Evolutionary conservation across 371 early-diverging fungal species (phyloP), one percentile per base, ranked within the genome.

Genomic region (Fennellomyces sp.): DNA sequence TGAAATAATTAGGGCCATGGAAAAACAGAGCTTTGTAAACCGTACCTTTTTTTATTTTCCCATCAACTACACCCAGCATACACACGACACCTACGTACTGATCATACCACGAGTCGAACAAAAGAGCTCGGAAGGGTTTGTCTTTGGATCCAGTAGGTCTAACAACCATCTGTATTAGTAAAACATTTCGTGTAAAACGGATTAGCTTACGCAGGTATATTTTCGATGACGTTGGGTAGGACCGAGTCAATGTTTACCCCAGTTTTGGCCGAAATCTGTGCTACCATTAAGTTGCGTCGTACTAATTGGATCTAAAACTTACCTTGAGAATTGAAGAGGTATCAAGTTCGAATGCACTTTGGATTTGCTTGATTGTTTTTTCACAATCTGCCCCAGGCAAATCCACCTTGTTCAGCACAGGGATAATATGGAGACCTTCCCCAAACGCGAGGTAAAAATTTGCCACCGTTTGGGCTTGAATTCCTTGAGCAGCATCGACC

Each of bases 21-120:
- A 41, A 41, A 2, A 15, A 41, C 8, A 1, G 8, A 11, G 26
- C 15, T 21, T 4, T 19, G 25, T 23, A 59, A 49, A 49, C 10
- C 12, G 29, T 63, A 83, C 91, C 93, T 72, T 92, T 91, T 49
- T 81, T 75, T 7, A 98, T 62, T 3, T 66, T 70, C 12, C 99
- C 99, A 73, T 96, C 94, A 28, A 88, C 81, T 11, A 98, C 85
- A 5, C 93, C 91, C 63, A 98, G 72, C 73, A 98, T 78, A 68
- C 95, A 97, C 5, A 98, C 88, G 11, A 97, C 98, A 17, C 99
- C 99, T 0, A 91, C 88, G 71, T 97, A 98, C 27, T 84, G 83
- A 69, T 98, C 97, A 72, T 96, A 96, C 98, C 98, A 98, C 11
- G 91, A 92, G 70, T 98, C 99, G 65, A 98, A 97, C 27, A 98